phyloP scores from a whole-genome alignment of 768 basidiomycete genomes.

The Pulveroboletus frians region DNA sequence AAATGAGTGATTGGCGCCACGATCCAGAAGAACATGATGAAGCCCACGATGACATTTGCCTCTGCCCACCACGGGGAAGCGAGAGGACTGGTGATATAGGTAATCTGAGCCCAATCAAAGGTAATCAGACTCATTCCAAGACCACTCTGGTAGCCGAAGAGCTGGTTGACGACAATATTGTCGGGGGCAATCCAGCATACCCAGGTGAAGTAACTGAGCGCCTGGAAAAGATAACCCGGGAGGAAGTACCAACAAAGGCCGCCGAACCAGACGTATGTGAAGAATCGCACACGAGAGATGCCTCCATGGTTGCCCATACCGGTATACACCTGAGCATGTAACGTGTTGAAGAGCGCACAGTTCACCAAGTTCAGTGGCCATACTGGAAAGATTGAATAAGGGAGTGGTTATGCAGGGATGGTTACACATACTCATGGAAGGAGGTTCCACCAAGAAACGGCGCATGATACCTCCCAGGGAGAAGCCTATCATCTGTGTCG shows the following conservation, averaged over 20 bases:
- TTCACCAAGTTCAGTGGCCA: conserved; percentile 71
- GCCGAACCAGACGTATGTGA: conserved; percentile 41
- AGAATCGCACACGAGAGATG: conserved; percentile 50
- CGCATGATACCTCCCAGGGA: conserved; percentile 55
- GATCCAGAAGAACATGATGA: conserved; percentile 34
- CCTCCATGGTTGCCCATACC: conserved; percentile 43
- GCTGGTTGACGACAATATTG: conserved; percentile 64
- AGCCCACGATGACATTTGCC: conserved; percentile 36
- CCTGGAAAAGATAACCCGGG: conserved; percentile 71
- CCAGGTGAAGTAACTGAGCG: conserved; percentile 57
- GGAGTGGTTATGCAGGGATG: background rate
- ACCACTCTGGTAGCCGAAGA: conserved; percentile 58
- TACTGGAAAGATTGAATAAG: conserved; percentile 40
- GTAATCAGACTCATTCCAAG: conserved; percentile 72
- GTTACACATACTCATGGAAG: conserved; percentile 52
- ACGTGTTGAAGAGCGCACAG: conserved; percentile 70
- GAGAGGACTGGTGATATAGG: conserved; percentile 44
- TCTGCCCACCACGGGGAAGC: conserved; percentile 35
- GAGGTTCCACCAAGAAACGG: conserved; percentile 60
- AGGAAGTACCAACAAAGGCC: conserved; percentile 49
- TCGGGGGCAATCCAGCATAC: conserved; percentile 67
- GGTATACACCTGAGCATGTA: conserved; percentile 53
- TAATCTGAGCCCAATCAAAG: conserved; percentile 79
- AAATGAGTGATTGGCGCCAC: conserved; percentile 27
- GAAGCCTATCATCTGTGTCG: conserved; percentile 67